Evolutionary conservation across 306 rosid genomes (phyloP).

Genomic region (Citrullus mucosospermus): DNA sequence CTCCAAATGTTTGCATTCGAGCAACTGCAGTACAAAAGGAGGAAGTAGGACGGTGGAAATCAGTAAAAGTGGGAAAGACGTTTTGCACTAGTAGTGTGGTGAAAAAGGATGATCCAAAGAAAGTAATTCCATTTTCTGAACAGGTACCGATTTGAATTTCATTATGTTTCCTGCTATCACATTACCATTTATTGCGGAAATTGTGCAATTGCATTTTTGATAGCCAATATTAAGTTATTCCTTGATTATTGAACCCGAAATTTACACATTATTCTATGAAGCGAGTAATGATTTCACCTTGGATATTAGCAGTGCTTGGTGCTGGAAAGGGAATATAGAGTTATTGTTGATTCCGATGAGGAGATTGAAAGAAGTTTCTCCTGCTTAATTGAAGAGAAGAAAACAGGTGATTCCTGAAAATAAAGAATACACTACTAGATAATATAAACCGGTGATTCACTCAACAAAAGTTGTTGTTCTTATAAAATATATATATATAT

Average conservation of each 20-base stretch:
- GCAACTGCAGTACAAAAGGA: slow-evolving; percentile 27
- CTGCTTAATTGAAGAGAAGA: slow-evolving; percentile 44
- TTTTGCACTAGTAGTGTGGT: slow-evolving; percentile 21
- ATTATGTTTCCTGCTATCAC: not conserved
- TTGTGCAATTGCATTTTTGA: not conserved
- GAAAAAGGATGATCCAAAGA: slow-evolving; percentile 28
- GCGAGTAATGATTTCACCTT: not conserved
- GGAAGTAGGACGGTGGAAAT: slow-evolving; percentile 57
- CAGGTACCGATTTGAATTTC: slow-evolving; percentile 28
- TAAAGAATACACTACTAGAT: not conserved
- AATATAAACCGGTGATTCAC: not conserved
- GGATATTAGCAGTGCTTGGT: slow-evolving; percentile 21
- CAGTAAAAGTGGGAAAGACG: slow-evolving; percentile 38
- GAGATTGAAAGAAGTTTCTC: slow-evolving; percentile 55
- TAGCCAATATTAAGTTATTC: not conserved
- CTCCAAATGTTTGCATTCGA: slow-evolving; percentile 19
- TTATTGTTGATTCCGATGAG: slow-evolving; percentile 80
- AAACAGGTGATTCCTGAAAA: slow-evolving; percentile 38
- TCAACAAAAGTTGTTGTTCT: too few relatives aligned
- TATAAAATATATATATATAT: too few relatives aligned
- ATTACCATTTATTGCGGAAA: not conserved
- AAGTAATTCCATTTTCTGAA: slow-evolving; percentile 15
- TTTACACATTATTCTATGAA: not conserved
- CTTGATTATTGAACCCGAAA: not conserved
- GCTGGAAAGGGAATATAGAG: slow-evolving; percentile 44